Evolutionary conservation across 73 alveolate species (phyloP).

Genomic region (Uronychia binucleata): DNA sequence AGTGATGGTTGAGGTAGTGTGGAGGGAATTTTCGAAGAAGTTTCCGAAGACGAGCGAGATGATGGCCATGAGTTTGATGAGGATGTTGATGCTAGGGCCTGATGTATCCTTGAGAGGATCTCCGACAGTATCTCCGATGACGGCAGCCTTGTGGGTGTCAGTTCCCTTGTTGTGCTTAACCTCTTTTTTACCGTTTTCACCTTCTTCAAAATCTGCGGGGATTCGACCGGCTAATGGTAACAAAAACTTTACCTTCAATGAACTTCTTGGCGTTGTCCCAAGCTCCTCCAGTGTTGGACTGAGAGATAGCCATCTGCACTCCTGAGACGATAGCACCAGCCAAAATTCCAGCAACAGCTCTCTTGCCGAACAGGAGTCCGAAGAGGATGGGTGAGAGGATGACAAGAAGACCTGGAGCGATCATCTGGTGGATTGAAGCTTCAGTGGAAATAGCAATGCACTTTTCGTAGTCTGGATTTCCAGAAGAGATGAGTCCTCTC

Average conservation of each 20-base stretch:
- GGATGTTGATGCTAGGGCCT: slow-evolving; percentile 91
- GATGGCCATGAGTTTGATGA: slow-evolving; percentile 87
- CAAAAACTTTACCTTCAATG: slow-evolving; percentile 67
- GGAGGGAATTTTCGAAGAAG: slow-evolving; percentile 63
- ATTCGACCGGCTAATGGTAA: slow-evolving; percentile 6
- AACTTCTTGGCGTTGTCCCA: slow-evolving; percentile 97
- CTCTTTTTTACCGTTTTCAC: slow-evolving; percentile 36
- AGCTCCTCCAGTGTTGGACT: slow-evolving; percentile 93
- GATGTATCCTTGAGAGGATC: slow-evolving; percentile 95
- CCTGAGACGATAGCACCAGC: slow-evolving; percentile 89
- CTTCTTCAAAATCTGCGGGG: slow-evolving; percentile 16
- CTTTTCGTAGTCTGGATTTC: slow-evolving; percentile 69
- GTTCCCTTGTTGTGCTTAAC: slow-evolving; percentile 59
- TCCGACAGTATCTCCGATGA: slow-evolving; percentile 95
- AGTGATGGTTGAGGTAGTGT: not conserved
- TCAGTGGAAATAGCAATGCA: slow-evolving; percentile 69
- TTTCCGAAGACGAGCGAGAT: slow-evolving; percentile 84
- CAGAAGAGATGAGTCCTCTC: slow-evolving; percentile 47
- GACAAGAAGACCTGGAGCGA: slow-evolving; percentile 86
- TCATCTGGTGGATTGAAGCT: slow-evolving; percentile 88
- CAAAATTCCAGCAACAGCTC: slow-evolving; percentile 82
- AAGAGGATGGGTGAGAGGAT: slow-evolving; percentile 81
- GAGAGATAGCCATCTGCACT: slow-evolving; percentile 86
- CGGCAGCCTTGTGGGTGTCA: slow-evolving; percentile 85
- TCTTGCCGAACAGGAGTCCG: slow-evolving; percentile 90